phyloP scores from a whole-genome alignment of 2,329 filamentous ascomycete species.

The Calonectria montana region DNA sequence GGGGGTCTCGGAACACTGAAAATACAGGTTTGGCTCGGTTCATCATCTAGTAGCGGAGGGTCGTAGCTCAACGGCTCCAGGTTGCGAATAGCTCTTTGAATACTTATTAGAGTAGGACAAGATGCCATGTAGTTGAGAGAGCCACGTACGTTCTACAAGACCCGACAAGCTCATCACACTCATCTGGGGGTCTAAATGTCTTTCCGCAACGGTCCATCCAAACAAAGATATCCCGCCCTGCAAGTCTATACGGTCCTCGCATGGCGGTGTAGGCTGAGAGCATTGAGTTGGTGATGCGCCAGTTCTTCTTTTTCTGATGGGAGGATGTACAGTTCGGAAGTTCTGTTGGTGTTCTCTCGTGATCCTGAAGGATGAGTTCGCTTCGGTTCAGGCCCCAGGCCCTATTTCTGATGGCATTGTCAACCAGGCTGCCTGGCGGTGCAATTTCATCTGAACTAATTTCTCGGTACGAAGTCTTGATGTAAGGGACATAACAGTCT shows the following conservation, averaged over 20 bases:
- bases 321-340: conserved; percentile 13
- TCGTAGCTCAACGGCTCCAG: conserved; percentile 20
- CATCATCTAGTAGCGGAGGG: conserved; percentile 14
- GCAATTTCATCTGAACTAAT: background rate
- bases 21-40: background rate
- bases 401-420: conserved; percentile 15
- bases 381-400: conserved; percentile 19
- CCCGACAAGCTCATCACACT: background rate
- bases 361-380: conserved; percentile 7
- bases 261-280: conserved; percentile 49
- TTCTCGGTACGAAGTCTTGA: background rate
- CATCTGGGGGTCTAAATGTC: conserved; percentile 3
- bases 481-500: background rate
- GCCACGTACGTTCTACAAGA: conserved; percentile 22
- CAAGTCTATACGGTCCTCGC: conserved; percentile 42
- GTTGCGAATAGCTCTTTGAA: conserved; percentile 4
- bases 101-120: background rate
- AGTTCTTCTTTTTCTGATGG: conserved; percentile 22
- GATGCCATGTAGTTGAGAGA: background rate
- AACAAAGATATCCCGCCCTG: conserved; percentile 41
- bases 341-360: background rate
- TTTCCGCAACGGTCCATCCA: conserved; percentile 36
- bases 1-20: conserved; percentile 22
- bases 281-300: conserved; percentile 39
- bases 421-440: conserved; percentile 14